Evolutionary conservation across 139 green algal genomes (phyloP).

Genomic region (Zygnema cylindricum): DNA sequence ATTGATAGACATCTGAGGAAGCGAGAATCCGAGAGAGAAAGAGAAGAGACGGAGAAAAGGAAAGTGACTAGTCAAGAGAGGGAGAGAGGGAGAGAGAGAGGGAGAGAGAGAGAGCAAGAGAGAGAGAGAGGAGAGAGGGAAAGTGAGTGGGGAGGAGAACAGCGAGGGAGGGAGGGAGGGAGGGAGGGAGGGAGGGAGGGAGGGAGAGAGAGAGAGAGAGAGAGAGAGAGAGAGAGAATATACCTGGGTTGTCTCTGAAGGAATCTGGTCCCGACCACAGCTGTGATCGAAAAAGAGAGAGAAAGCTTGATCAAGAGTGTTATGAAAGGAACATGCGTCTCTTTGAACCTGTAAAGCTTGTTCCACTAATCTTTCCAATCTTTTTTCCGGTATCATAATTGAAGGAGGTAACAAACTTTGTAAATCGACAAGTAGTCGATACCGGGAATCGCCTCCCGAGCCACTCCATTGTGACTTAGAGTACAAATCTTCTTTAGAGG

Average conservation of each 20-base stretch:
- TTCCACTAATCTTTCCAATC: conserved; percentile 40
- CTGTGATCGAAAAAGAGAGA: conserved; percentile 35
- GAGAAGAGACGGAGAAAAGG: no score
- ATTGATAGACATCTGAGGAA: no score
- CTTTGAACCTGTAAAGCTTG: conserved; percentile 34
- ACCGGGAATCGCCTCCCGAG: not conserved
- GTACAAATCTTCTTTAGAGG: not conserved
- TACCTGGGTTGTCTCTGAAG: conserved; percentile 38
- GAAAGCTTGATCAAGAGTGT: conserved; percentile 43
- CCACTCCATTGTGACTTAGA: conserved; percentile 3
- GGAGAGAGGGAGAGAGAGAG: no score
- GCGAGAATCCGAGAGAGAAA: no score
- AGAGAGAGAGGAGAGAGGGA: no score
- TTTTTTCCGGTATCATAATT: conserved; percentile 35
- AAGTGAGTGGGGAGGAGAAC: not conserved
- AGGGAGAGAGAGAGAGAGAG: not conserved
- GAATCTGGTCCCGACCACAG: conserved; percentile 44
- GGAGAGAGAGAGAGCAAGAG: no score
- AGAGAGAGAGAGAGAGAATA: no score
- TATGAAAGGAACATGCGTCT: conserved; percentile 33
- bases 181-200: not conserved
- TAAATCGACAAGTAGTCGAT: conserved; percentile 22
- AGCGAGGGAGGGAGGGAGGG: not conserved
- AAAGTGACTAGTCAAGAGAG: no score
- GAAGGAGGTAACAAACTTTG: conserved; percentile 35